These are phyloP conservation scores for Aeschynomene evenia DNA, from an alignment of 306 rosid species.

Conservation along the genomic window DNA sequence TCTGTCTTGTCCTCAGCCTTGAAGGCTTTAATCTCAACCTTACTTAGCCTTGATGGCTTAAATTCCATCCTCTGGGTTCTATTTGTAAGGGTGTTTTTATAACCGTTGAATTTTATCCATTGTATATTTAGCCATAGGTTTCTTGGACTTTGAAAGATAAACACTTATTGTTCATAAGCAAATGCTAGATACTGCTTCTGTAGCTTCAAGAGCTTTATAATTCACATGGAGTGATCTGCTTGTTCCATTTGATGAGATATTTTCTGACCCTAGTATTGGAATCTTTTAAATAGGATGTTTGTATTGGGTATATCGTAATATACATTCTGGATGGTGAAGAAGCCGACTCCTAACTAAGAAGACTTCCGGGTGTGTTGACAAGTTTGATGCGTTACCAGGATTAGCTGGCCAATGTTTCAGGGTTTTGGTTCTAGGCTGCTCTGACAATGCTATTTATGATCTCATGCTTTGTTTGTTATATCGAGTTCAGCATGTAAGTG, in stretches of 20 bases:
- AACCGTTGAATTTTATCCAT: constrained; percentile 7
- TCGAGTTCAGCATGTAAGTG: constrained; percentile 45
- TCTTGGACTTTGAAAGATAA: constrained; percentile 30
- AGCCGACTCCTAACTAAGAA: constrained; percentile 62
- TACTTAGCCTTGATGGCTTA: constrained; percentile 1
- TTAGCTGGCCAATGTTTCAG: constrained; percentile 46
- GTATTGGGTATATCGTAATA: constrained; percentile 57
- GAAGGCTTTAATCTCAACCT: constrained; percentile 13
- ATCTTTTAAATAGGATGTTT: constrained; percentile 69
- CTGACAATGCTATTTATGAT: constrained; percentile 43
- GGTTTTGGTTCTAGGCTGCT: constrained; percentile 49
- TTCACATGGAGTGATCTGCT: constrained; percentile 52
- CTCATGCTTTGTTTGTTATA: constrained; percentile 40
- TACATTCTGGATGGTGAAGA: constrained; percentile 65
- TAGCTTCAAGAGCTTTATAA: constrained; percentile 47
- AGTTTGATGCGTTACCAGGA: constrained; percentile 56
- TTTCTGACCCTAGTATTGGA: constrained; percentile 60
- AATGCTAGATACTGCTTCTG: constrained; percentile 44
- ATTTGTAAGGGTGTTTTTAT: constrained; percentile 10
- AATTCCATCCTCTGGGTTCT: background rate
- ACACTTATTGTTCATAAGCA: constrained; percentile 30
- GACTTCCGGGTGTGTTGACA: constrained; percentile 62
- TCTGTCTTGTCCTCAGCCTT: constrained; percentile 19
- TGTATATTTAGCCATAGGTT: constrained; percentile 30
- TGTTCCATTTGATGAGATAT: constrained; percentile 44